Conservation (phyloP, 306 rosid genomes). For the Ochetophila trinervis region DNA sequence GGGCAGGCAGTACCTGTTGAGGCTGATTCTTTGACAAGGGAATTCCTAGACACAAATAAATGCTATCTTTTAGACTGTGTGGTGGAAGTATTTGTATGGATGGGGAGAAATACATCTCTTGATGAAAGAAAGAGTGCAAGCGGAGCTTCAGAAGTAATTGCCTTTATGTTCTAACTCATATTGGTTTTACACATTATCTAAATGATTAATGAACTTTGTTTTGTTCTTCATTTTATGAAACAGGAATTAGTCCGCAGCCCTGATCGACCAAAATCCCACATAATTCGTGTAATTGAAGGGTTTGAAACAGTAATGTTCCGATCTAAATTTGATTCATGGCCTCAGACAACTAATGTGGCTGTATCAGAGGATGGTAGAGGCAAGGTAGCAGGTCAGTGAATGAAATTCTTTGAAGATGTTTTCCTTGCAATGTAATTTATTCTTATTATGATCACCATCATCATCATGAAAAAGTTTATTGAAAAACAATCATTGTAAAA, state of each 20-base stretch:
- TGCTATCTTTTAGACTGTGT: slow-evolving; percentile 91
- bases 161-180: slow-evolving; percentile 22
- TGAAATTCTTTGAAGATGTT: slow-evolving; percentile 24
- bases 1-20: slow-evolving; percentile 63
- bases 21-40: slow-evolving; percentile 68
- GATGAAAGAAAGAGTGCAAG: slow-evolving; percentile 85
- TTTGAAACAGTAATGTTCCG: slow-evolving; percentile 89
- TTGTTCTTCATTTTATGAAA: slow-evolving; percentile 27
- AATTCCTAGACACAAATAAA: slow-evolving; percentile 67
- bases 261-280: slow-evolving; percentile 58
- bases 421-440: slow-evolving; percentile 20
- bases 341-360: slow-evolving; percentile 54
- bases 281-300: slow-evolving; percentile 90
- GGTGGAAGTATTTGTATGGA: slow-evolving; percentile 82
- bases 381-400: slow-evolving; percentile 93
- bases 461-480: neutral
- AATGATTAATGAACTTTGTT: slow-evolving; percentile 26
- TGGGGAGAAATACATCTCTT: slow-evolving; percentile 86
- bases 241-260: slow-evolving; percentile 61
- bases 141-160: slow-evolving; percentile 75
- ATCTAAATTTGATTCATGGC: slow-evolving; percentile 90
- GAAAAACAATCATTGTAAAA: neutral
- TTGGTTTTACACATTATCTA: slow-evolving; percentile 16
- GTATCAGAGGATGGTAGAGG: slow-evolving; percentile 95
- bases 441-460: neutral